Evolutionary conservation across 805 yeast genomes (phyloP), one percentile per base, ranked within the genome.

Genomic region (Pichia phayaonensis): DNA sequence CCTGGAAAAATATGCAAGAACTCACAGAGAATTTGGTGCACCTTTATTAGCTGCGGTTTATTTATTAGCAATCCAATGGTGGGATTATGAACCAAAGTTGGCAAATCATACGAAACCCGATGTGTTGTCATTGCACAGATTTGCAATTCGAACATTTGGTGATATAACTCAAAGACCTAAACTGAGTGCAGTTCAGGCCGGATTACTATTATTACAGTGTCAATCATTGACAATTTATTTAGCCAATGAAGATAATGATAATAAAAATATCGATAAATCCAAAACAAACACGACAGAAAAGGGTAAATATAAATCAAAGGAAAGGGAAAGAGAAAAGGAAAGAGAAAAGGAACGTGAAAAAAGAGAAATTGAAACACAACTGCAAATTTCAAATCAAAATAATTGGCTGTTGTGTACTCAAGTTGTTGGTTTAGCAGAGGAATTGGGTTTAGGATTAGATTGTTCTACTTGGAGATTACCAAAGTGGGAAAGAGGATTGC

Each of bases 381-480:
- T 15, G 5, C 50, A 47, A 29, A 52, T 38, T 18, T 42, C 57
- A 3, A 79, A 75, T 49, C 75, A 77, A 56, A 80, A 85, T 54
- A 90, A 84, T 61, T 89, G 97, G 95, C 81, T 85, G 4, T 67
- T 90, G 40, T 84, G 88, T 62, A 86, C 95, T 3, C 95, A 88
- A 56, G 87, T 92, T 22, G 90, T 88, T 7, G 85, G 95, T 0
- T 67, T 90, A 20, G 83, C 97, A 0, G 97, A 92, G 66, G 96
- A 92, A 58, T 71, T 92, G 18, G 97, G 98, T 0, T 71, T 92
- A 12, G 96, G 96, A 0, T 72, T 88, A n/a, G 92, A 90, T 61
- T 90, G 97, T 60, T 81, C 84, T 51, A 79, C 77, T 56, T 92
- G 99, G 99, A 83, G 86, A 60, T 69, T 92, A 36, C 98, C 98